Base-by-base conservation (phyloP, 306 rosid genomes). In the Gastrolobium bilobum region DNA sequence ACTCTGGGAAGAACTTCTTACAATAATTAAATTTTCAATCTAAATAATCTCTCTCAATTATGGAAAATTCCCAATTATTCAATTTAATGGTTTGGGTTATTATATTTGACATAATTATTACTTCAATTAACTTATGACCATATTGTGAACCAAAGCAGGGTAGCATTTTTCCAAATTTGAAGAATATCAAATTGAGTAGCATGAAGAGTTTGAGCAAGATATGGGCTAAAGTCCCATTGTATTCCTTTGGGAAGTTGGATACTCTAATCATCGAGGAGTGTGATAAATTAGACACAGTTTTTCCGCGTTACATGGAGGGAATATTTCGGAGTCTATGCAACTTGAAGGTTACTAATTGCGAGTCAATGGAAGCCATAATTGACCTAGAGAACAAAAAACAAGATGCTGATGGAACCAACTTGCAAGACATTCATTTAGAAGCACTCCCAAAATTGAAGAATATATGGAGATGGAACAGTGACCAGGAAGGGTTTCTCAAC, bases 391-490 rank as follows among this genome's bases (percentile, higher is more conserved):
- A 2, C 2, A 4, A 6, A 4, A 52, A 38, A 29, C 5, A 0
- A 9, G 1, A 64, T 8, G n/a, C 0, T 8, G 6, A 58, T 13
- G 6, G 6, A 39, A 4, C 13, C 4, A 47, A 47, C 3, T 48
- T 81, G 66, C 46, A 39, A 11, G 20, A 46, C 48, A 1, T 81
- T 75, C 38, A 47, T 46, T 38, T 75, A 31, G 26, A 48, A 47
- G 7, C 7, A 31, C 81, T 82, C 44, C 85, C 79, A 1, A 76
- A 60, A 31, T 10, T 82, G 68, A n/a, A 68, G 52, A 10, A 47
- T 11, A 44, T 85, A 34, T 73, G 74, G 83, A 70, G 31, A 31
- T 79, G 62, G 84, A 52, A 30, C 4, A 34, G 26, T n/a, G 56
- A 38, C 7, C 30, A 1, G 0, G 10, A 29, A 60, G 58, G 33